Base-by-base conservation (phyloP, 139 green algal species). In the Monoraphidium neglectum region DNA sequence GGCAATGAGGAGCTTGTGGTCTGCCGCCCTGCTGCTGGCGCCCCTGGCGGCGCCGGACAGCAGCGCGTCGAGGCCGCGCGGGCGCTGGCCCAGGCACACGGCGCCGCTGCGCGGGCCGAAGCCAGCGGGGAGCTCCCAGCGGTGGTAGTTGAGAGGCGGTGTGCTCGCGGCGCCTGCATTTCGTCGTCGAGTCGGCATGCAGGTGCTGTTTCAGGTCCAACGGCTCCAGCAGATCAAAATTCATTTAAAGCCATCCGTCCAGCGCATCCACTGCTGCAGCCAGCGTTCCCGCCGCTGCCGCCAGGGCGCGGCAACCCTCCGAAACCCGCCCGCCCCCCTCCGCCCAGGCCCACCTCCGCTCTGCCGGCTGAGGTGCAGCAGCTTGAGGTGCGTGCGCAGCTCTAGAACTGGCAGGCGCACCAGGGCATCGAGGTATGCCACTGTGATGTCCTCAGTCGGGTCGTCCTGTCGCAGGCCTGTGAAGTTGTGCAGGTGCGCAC, bases 401-500 rank as follows among this genome's bases (percentile, higher is more conserved):
- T 93, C 89, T 40, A 82, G 79, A 0, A 62, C 51, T 4, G 83
- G 74, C 23, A 93, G 72, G 21, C 85, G 78, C 32, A 78, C 85
- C 2, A 87, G 49, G 0, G 89, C 80, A 51, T 93, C 83, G 2
- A 47, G 69, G 74, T 85, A 92, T 13, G 37, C 36, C 5, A 93
- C 40, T 1, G 85, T 89, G 6, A 93, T 54, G 4, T 92, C 87
- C 75, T 91, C 83, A 8, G 70, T 68, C 0, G 77, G 57, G 35
- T 91, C 87, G 4, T 62, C 64, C 0, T 74, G 61, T 35, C 82
- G 53, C 33, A 87, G 30, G 6, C 87, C 86, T 86, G 72, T 4
- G 4, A 38, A 15, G 47, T 51, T 51, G 16, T 51, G 8, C 23
- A 75, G 24, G 26, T 60, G 23, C 0, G 43, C 23, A 62, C 74